A percentile compares a stretch with the other conserved stretches of the same genome.
Conservation (phyloP, 257 asterid species). For the Scutellaria barbata region DNA sequence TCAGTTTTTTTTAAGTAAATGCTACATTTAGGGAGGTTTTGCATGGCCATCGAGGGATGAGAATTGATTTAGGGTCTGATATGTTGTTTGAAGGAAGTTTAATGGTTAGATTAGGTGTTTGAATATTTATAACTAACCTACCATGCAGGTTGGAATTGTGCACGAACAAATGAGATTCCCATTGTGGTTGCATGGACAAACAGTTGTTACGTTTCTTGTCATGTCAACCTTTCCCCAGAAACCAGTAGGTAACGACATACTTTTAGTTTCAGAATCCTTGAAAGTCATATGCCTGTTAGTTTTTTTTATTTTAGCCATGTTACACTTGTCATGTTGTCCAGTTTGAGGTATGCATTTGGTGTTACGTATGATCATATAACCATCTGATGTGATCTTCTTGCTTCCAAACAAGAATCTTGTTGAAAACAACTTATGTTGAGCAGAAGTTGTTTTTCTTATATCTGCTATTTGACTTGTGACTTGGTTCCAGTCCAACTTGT, state of each 20-base stretch:
- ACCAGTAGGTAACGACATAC: slow-evolving; percentile 77
- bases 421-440: slow-evolving; percentile 8
- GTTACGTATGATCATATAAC: not conserved
- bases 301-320: slow-evolving; percentile 1
- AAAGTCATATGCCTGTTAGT: slow-evolving; percentile 6
- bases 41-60: slow-evolving; percentile 16
- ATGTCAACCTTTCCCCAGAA: slow-evolving; percentile 78
- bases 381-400: slow-evolving; percentile 18
- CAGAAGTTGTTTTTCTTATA: slow-evolving; percentile 8
- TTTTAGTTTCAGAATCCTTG: slow-evolving; percentile 32
- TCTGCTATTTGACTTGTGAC: slow-evolving; percentile 40
- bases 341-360: slow-evolving; percentile 14
- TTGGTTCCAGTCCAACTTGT: slow-evolving; percentile 85
- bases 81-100: slow-evolving; percentile 23
- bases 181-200: slow-evolving; percentile 89
- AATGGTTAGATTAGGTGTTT: slow-evolving; percentile 14
- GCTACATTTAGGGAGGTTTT: not conserved
- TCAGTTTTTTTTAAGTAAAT: not conserved
- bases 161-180: slow-evolving; percentile 91
- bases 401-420: slow-evolving; percentile 23
- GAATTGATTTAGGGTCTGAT: slow-evolving; percentile 21
- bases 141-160: slow-evolving; percentile 86
- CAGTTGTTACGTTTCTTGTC: slow-evolving; percentile 74
- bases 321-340: slow-evolving; percentile 11
- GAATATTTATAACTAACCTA: slow-evolving; percentile 7